phyloP scores from a whole-genome alignment of 371 early-diverging fungal species.

The Mortierella sp. region DNA sequence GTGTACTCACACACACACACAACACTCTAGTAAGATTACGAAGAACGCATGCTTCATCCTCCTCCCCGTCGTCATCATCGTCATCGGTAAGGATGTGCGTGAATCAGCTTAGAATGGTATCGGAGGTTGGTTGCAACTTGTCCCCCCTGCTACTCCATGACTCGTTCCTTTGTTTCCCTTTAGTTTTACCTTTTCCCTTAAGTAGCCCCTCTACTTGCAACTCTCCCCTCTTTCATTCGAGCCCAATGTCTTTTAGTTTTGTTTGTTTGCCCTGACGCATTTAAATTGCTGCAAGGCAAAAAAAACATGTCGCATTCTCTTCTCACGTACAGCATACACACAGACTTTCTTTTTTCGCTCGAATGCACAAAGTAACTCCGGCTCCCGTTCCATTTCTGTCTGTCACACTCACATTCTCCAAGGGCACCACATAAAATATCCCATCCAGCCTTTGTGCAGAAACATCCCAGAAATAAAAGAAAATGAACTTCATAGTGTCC shows the following conservation, averaged over 20 bases:
- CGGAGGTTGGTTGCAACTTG: background rate
- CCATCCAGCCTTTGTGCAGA: background rate
- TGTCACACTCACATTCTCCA: background rate
- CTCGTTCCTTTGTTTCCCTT: background rate
- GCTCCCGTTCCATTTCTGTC: background rate
- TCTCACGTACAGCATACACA: too few species aligned
- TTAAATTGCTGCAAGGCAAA: slow-evolving; percentile 2
- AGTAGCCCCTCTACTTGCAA: background rate
- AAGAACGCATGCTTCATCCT: background rate
- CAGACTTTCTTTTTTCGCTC: background rate
- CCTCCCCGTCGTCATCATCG: background rate
- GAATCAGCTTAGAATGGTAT: slow-evolving; percentile 7
- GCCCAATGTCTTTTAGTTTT: background rate
- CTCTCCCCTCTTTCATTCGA: background rate
- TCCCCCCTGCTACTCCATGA: background rate
- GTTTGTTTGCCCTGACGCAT: background rate
- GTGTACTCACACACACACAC: background rate
- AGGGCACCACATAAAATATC: background rate
- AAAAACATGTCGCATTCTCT: background rate
- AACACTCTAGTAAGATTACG: background rate
- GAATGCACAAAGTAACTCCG: background rate
- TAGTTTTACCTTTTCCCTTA: background rate
- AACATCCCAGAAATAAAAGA: background rate
- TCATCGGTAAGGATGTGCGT: background rate
- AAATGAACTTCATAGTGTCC: background rate